Evolutionary conservation across 2,329 filamentous ascomycete genomes (phyloP), one percentile per base, ranked within the genome.

Genomic region (Botrytis deweyae): DNA sequence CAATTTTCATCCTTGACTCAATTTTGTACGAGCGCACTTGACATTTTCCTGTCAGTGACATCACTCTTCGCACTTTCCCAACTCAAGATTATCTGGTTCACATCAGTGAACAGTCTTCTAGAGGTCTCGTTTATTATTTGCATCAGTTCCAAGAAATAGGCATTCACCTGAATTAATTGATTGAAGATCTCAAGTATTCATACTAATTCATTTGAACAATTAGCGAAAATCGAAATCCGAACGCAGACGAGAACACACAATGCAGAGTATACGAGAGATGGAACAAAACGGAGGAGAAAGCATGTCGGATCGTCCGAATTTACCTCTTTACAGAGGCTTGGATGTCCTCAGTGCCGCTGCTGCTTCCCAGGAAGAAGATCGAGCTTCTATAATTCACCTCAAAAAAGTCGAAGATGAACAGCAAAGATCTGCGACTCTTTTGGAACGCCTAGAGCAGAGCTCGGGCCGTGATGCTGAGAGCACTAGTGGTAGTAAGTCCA

Each of bases 401-500:
- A 10, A 2, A 20, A 10, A 58, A 16, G 10, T 8, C 20, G 36
- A 8, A 29, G 3, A 10, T 33, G 14, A 16, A n/a, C 16, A 29
- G 3, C 20, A 9, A 4, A 25, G 2, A 22, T 42, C 25, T 40
- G 49, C 16, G 20, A 22, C 36, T 55, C 1, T 6, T 42, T 9
- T 12, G 22, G 16, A 33, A 22, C 16, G 29, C 20, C 9, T 5
- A 22, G 18, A 58, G 25, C 18, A 8, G 18, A 33, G 12, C 10
- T 33, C 9, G 40, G 18, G 6, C 8, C 12, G 1, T 10, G 3
- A 20, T 1, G 0, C 6, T 4, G 10, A 1, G 14, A 16, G 3
- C 4, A 1, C 9, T 8, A 16, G 18, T 58, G 66, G n/a, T 38
- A 1, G 3, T 58, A 42, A 16, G 40, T 29, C 18, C n/a, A 7